Percentiles rank a stretch among this genome's conserved stretches.
These are phyloP conservation scores for Exobasidium rhododendri DNA, from an alignment of 1,284 basidiomycete species.

Conservation along the genomic window DNA sequence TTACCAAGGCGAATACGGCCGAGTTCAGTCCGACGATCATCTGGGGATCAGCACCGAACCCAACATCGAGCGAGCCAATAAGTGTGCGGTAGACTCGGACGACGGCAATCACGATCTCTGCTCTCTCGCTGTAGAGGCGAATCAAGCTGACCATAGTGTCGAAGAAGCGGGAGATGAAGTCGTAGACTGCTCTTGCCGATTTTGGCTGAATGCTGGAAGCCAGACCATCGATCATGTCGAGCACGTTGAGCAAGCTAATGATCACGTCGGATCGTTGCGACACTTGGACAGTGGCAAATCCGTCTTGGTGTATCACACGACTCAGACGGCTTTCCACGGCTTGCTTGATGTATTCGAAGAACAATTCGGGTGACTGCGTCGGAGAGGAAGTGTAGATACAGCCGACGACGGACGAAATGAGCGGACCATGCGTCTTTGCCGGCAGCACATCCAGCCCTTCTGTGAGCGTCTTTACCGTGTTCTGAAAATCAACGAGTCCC, in stretches of 20 bases:
- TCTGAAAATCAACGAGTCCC: conserved; percentile 32
- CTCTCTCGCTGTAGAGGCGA: conserved; percentile 26
- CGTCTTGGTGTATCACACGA: conserved; percentile 23
- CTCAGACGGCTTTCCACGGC: conserved; percentile 37
- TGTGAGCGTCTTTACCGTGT: conserved; percentile 31
- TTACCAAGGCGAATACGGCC: conserved; percentile 2
- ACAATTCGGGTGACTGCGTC: conserved; percentile 1
- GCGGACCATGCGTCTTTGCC: conserved; percentile 36
- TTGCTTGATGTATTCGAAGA: conserved; percentile 32
- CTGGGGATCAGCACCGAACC: conserved; percentile 5
- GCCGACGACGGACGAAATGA: conserved; percentile 39
- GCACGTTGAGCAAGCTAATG: conserved; percentile 29
- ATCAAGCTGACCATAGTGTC: conserved; percentile 27
- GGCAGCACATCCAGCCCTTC: conserved; percentile 34
- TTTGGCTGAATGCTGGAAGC: conserved; percentile 32
- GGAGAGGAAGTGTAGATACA: conserved; percentile 32
- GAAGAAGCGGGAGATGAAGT: conserved; percentile 35
- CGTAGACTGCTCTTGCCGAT: conserved; percentile 33
- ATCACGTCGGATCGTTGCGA: conserved; percentile 34
- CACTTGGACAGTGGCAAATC: conserved; percentile 22
- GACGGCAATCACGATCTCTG: conserved; percentile 27
- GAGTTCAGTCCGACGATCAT: conserved; percentile 7
- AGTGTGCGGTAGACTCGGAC: conserved; percentile 29
- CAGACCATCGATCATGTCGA: conserved; percentile 44
- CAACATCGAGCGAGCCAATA: conserved; percentile 1